These are phyloP conservation scores for Ocimum tenuiflorum DNA, from an alignment of 257 asterid genomes.

Conservation along the genomic window DNA sequence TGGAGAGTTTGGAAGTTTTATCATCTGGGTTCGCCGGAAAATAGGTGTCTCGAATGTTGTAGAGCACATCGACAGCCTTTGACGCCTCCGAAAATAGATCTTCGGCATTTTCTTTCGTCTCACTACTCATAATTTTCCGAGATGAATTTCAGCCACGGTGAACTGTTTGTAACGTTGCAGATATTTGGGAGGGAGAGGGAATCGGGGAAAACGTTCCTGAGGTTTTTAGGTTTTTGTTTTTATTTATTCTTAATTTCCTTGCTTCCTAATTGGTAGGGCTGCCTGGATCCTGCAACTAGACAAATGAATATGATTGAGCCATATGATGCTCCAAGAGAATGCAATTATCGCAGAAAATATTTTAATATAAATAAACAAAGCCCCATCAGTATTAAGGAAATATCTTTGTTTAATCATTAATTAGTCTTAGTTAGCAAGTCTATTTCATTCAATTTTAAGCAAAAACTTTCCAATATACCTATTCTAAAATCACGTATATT, in stretches of 20 bases:
- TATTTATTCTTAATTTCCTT: neutral
- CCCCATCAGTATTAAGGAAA: no score
- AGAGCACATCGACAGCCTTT: slow-evolving; percentile 50
- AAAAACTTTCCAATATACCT: no score
- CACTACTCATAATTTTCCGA: slow-evolving; percentile 30
- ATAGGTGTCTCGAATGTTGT: slow-evolving; percentile 46
- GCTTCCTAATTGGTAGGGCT: no score
- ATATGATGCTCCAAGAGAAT: neutral
- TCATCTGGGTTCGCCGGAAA: slow-evolving; percentile 54
- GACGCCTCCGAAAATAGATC: slow-evolving; percentile 53
- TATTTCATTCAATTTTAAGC: no score
- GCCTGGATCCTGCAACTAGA: no score
- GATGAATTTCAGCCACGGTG: neutral
- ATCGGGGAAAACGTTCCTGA: neutral
- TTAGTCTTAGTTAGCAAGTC: no score
- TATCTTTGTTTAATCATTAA: no score
- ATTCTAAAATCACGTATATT: no score
- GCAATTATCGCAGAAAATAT: no score
- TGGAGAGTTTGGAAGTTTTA: slow-evolving; percentile 39
- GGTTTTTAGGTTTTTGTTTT: neutral
- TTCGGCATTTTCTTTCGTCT: slow-evolving; percentile 24
- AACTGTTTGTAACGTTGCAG: neutral
- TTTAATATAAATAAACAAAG: no score
- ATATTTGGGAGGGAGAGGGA: no score
- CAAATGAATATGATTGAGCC: no score